These are phyloP conservation scores for Cyberlindnera galapagoensis DNA, from an alignment of 805 yeast genomes.

Conservation along the genomic window DNA sequence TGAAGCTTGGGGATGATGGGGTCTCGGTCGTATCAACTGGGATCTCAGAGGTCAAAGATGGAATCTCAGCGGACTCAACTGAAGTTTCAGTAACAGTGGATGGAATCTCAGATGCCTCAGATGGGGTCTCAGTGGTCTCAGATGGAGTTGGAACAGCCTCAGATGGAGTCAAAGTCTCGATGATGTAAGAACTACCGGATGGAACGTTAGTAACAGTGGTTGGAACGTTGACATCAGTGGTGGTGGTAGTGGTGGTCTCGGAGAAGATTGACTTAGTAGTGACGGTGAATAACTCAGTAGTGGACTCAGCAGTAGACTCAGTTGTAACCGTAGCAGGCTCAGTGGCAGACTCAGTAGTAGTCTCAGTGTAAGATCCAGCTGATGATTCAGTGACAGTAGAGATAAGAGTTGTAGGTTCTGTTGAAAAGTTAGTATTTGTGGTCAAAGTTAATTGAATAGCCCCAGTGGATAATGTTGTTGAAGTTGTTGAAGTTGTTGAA, in stretches of 20 bases:
- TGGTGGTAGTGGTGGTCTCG: too few species aligned
- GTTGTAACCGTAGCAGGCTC: too few species aligned
- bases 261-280: conserved; percentile 10
- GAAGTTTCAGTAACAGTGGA: not conserved
- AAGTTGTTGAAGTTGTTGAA: too few species aligned
- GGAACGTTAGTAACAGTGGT: not conserved
- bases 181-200: conserved; percentile 1
- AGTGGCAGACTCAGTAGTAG: conserved; percentile 6
- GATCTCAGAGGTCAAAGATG: not conserved
- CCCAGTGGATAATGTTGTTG: not conserved
- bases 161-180: conserved; percentile 3
- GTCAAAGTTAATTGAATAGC: not conserved
- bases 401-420: too few species aligned
- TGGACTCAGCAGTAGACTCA: conserved; percentile 8
- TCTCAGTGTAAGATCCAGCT: conserved; percentile 3
- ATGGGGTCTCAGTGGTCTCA: not conserved
- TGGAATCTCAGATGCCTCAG: conserved; percentile 1
- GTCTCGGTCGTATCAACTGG: not conserved
- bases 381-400: conserved; percentile 3
- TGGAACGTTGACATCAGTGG: conserved; percentile 11
- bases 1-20: not conserved
- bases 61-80: conserved; percentile 1
- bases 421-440: not conserved
- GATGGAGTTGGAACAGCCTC: conserved; percentile 1
- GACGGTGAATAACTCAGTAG: conserved; percentile 6